Evolutionary conservation across 2,329 filamentous ascomycete species (phyloP), one percentile per base, ranked within the genome.

Genomic region (Pseudogymnoascus verrucosus): DNA sequence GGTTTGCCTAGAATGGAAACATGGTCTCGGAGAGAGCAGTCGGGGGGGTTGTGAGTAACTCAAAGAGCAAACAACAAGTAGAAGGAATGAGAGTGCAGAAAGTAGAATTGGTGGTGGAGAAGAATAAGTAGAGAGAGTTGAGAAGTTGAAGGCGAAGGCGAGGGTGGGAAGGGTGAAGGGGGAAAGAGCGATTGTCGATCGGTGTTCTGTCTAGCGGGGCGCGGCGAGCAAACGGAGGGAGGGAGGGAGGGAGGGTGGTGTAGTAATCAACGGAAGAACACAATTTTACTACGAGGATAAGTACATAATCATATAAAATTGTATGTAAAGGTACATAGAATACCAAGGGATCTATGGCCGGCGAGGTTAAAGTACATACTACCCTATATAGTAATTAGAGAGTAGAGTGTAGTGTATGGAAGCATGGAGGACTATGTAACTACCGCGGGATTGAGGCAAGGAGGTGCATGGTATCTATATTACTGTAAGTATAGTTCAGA

Each of bases 191-290:
- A 34, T 57, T 57, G 51, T 34, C 28, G 51, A 57, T 57, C 51
- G 39, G 44, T 57, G 28, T 57, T 57, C 51, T 57, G 51, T 57
- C 34, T 57, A 57, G 51, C 51, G 51, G 51, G 51, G 51, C 51
- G 28, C 28, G 51, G 51, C 28, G 51, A 57, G 51, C 51, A 57
- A 57, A 57, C 51, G 51, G 51, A 57, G 51, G 26, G 14, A 12
- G 42, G 21, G 42, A 57, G 28, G 51, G 51, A 57, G 51, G 26
- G 14, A 12, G 42, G 21, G 42, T 12, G 11, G 42, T 14, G 44
- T 57, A 57, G 51, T 34, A 34, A 57, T 57, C 51, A 34, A 34
- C 28, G 51, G 51, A 57, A 57, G 47, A 57, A 57, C 47, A 57
- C n/a, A 57, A 34, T 57, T 57, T 34, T 23, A 57, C 26, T 19